A percentile compares a stretch with the other conserved stretches of the same genome.
These are phyloP conservation scores for Gyrodon lividus DNA, from an alignment of 768 basidiomycete species.

Conservation along the genomic window DNA sequence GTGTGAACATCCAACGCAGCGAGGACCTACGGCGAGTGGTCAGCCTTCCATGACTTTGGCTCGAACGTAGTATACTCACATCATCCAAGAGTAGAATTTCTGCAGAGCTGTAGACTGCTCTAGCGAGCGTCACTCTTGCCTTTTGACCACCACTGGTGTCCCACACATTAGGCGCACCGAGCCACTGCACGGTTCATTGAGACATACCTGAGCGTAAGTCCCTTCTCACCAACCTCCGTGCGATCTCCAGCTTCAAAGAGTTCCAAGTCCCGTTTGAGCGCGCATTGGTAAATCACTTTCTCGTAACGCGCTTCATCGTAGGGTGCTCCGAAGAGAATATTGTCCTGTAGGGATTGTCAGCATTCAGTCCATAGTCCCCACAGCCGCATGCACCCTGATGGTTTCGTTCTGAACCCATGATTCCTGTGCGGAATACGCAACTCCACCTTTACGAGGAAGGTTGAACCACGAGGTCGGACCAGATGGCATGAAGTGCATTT, in stretches of 20 bases:
- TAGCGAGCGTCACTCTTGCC: slow-evolving; percentile 53
- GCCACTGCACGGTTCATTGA: not conserved
- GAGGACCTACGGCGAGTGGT: slow-evolving; percentile 29
- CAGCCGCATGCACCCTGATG: slow-evolving; percentile 43
- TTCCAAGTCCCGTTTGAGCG: slow-evolving; percentile 42
- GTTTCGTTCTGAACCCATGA: slow-evolving; percentile 85
- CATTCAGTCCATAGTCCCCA: not conserved
- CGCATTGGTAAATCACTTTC: slow-evolving; percentile 40
- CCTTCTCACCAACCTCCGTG: slow-evolving; percentile 74
- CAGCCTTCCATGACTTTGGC: not conserved
- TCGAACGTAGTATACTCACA: slow-evolving; percentile 32
- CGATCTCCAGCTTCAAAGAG: slow-evolving; percentile 58
- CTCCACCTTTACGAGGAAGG: slow-evolving; percentile 64
- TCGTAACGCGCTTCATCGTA: slow-evolving; percentile 44
- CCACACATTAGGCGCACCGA: not conserved
- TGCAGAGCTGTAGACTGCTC: slow-evolving; percentile 60
- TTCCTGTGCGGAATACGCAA: slow-evolving; percentile 83
- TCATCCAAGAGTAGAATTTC: slow-evolving; percentile 71
- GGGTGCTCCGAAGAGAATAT: slow-evolving; percentile 43
- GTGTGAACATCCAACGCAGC: slow-evolving; percentile 62
- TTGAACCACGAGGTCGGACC: slow-evolving; percentile 61
- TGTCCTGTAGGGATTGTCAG: slow-evolving; percentile 32
- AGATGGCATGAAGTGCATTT: slow-evolving; percentile 62
- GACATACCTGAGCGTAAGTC: slow-evolving; percentile 48
- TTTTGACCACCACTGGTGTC: slow-evolving; percentile 14